Base-by-base conservation (phyloP, 1,284 basidiomycete genomes). In the Apiotrichum mycotoxinovorans region DNA sequence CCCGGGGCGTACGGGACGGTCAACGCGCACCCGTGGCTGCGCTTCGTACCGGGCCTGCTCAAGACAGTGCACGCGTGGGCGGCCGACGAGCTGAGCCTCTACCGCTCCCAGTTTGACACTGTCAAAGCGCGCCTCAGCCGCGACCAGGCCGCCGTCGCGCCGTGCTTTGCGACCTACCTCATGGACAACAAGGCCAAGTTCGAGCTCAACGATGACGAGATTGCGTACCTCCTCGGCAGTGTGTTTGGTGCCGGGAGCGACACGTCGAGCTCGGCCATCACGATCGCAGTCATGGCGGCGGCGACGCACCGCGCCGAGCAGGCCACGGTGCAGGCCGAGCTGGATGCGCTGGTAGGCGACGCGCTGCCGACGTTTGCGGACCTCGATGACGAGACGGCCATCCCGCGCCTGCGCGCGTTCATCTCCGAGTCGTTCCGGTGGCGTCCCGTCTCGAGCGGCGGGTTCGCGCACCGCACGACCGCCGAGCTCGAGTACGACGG, bases 1-100 rank as follows among this genome's bases (percentile, higher is more conserved):
- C 84, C 85, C 0, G 85, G 85, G 0, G 68, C 80, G 0, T 85
- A 81, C 76, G 74, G 81, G 45, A 82, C n/a, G n/a, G n/a, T 87
- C 20, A 85, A 87, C 64, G 69, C 78, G 3, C 83, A 79, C 62
- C 85, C 85, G 0, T 75, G 82, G 60, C 72, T 87, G 11, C 74
- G 75, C 71, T 81, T 75, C 63, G 67, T 87, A 25, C 85, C 85
- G 0, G 83, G 83, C 10, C 84, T 85, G 66, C 75, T 83, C 11
- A 76, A 78, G 7, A 79, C 81, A 57, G 72, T 87, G 1, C 77
- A 79, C 57, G 71, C 75, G 1, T 84, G 82, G 52, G 81, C 85
- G 51, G 61, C 70, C 3, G 84, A 86, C 53, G 86, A 87, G 66
- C 74, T 84, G 1, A 68, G 59, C 0, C 69, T 87, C 10, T 87